Conservation (phyloP, 768 basidiomycete species). For the Punctularia strigosozonata region DNA sequence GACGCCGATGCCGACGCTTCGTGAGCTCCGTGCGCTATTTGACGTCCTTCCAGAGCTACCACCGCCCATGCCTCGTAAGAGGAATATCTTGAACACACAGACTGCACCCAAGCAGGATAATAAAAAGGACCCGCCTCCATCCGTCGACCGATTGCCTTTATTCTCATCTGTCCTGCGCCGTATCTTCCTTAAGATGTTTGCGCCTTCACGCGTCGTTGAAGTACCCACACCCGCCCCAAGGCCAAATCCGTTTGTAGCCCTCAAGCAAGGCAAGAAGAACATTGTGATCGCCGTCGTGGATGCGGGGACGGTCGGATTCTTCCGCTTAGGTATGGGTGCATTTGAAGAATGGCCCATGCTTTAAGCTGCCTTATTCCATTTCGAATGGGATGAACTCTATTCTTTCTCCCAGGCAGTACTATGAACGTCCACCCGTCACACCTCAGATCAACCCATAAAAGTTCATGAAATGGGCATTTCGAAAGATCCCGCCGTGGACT, state of each 20-base stretch:
- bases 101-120: background rate
- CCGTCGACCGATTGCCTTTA: background rate
- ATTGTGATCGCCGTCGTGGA: conserved; percentile 85
- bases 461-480: too few relatives aligned
- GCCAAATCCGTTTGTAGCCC: conserved; percentile 64
- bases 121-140: conserved; percentile 1
- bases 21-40: conserved; percentile 69
- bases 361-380: too few relatives aligned
- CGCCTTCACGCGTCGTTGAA: conserved; percentile 12
- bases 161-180: background rate
- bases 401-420: too few relatives aligned
- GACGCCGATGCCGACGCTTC: conserved; percentile 70
- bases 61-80: conserved; percentile 45
- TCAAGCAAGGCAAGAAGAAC: conserved; percentile 78
- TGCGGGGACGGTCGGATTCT: conserved; percentile 78
- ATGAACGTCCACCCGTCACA: too few relatives aligned
- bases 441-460: too few relatives aligned
- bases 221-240: conserved; percentile 19
- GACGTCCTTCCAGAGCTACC: conserved; percentile 49
- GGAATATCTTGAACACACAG: conserved; percentile 12
- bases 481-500: too few relatives aligned
- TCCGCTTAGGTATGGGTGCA: conserved; percentile 73
- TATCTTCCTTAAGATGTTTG: background rate
- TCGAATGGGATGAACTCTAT: too few relatives aligned
- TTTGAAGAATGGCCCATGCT: conserved; percentile 81